Base-by-base conservation (phyloP, 768 basidiomycete genomes). In the Mycena metata region DNA sequence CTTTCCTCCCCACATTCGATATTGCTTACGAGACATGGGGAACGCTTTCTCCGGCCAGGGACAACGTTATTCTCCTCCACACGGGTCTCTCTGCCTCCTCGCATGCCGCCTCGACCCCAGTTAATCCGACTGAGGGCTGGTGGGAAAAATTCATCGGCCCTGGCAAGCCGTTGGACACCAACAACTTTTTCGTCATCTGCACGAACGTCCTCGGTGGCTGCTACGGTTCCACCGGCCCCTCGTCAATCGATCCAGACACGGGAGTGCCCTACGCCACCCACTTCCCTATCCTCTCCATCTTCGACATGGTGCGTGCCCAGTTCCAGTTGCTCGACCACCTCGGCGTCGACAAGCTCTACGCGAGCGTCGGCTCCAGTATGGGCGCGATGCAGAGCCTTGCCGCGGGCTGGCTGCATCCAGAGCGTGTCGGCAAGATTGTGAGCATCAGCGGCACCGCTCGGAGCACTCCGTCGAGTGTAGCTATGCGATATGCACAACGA, bases 11-110 rank as follows among this genome's bases (percentile, higher is more conserved):
- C 1, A 81, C 89, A 9, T 91, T 96, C 72, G 89, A 95, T 71
- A 87, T 99, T 65, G 98, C 98, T 0, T 99, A 99, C 85, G 98
- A 99, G 83, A 95, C 98, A 0, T 99, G 98, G 98, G 98, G 98
- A 3, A 89, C 88, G 2, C 91, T 99, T 49, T 93, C 93, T 24
- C 83, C 91, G 0, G 73, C 81, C 9, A 86, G 85, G 49, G 91
- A 95, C 78, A 99, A 99, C 76, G 97, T 88, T 55, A 96, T 99
- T 55, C 90, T 99, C 15, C 87, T 99, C 13, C 96, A 98, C 75
- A 99, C 98, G 0, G 98, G 98, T 19, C 87, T 99, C 4, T 96
- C 95, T 13, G 98, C 96, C 0, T 96, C 95, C 1, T 98, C 96
- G 0, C 98, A 99, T 81, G 95, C 96, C 0, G 94, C 95, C 3